Evolutionary conservation across 2,329 filamentous ascomycete genomes (phyloP), one percentile per base, ranked within the genome.

Genomic region (Albophoma yamanashiensis): DNA sequence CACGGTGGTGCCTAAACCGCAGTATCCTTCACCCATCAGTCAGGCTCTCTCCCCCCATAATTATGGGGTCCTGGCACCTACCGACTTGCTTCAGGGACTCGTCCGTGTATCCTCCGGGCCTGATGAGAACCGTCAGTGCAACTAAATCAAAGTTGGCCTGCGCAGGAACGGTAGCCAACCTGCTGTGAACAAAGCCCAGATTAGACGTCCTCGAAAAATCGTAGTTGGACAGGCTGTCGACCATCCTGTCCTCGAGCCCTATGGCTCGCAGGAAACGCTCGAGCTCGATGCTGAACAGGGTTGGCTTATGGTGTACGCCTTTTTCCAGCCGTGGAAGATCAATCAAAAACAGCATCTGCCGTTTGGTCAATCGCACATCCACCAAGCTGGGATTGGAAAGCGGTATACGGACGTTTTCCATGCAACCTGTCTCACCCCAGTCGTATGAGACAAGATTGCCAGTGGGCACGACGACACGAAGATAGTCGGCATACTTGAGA

Each of bases 401-500:
- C 55, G 58, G 52, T 56, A 58, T 53, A 66, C 80, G 61, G 68
- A 88, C 87, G 72, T 96, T 97, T 73, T 97, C 92, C 86, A 96
- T 89, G 2, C 86, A 75, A 8, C 90, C 90, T 2, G 80, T 82
- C 71, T 95, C 91, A 12, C 92, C 93, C 92, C 94, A 97, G 70
- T 99, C 93, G 67, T 89, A 91, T 9, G 84, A 80, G 15, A 89
- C 86, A 56, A 97, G 77, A 67, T 99, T 99, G 1, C 92, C 94
- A 4, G 88, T 93, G 0, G 94, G 92, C 2, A 97, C 79, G 1
- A 89, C 93, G 53, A 99, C 80, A 8, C 94, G 85, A 20, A 97
- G 74, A 70, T 92, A 86, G 1, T 75, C 75, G 0, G 82, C 75
- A 66, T 91, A 90, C 67, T 92, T 93, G n/a, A 97, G 79, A 1